phyloP scores from a whole-genome alignment of 2,329 filamentous ascomycete species.

The Aspergillus udagawae region DNA sequence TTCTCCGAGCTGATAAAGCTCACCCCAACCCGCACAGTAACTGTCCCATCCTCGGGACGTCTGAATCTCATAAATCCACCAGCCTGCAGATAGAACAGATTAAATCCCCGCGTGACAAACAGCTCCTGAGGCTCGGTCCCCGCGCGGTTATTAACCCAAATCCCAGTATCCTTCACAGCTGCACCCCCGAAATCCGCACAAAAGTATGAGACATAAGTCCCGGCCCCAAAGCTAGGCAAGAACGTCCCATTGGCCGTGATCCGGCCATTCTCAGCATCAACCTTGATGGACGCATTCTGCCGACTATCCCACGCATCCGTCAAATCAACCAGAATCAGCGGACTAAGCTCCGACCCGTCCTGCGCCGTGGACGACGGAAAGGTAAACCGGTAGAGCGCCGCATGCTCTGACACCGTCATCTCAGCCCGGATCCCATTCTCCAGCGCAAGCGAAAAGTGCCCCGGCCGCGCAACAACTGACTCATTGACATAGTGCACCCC shows the following conservation, averaged over 20 bases:
- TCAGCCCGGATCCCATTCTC: neutral
- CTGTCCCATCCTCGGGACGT: conserved; percentile 43
- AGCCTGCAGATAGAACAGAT: conserved; percentile 50
- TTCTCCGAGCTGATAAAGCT: conserved; percentile 45
- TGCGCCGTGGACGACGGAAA: neutral
- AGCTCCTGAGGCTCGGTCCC: conserved; percentile 32
- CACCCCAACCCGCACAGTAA: conserved; percentile 60
- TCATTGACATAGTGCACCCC: neutral
- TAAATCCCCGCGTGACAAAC: conserved; percentile 41
- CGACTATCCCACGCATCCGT: neutral
- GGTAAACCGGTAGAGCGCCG: neutral
- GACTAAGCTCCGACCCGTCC: neutral
- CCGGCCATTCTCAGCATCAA: neutral
- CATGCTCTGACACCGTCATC: neutral
- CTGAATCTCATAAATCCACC: conserved; percentile 49
- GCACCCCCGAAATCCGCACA: conserved; percentile 62
- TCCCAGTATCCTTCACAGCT: conserved; percentile 53
- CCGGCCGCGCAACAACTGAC: neutral
- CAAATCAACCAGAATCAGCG: neutral
- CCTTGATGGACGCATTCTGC: neutral
- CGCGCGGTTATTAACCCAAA: conserved; percentile 59
- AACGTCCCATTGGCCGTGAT: conserved; percentile 40
- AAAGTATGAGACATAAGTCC: conserved; percentile 57
- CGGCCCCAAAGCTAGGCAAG: conserved; percentile 59
- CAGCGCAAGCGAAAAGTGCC: neutral